Conservation (phyloP, 495 filamentous ascomycete genomes). For the Neurospora cerealis region DNA sequence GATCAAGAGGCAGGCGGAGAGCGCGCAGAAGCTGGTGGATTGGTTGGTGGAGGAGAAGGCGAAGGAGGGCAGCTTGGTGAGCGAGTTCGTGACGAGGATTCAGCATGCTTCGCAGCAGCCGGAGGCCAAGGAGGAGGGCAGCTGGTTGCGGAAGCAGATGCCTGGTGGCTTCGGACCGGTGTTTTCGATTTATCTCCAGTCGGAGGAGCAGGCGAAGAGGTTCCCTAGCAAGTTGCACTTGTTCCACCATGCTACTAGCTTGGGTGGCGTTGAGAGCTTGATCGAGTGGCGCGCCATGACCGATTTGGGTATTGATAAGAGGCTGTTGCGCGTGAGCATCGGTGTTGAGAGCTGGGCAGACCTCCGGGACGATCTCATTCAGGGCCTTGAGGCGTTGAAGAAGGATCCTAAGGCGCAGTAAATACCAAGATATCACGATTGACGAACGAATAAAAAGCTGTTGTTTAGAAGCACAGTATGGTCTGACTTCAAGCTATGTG, state of each 20-base stretch:
- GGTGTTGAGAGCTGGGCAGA: constrained; percentile 87
- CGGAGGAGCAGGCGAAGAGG: constrained; percentile 47
- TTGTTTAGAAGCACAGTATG: not conserved
- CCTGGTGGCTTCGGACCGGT: constrained; percentile 84
- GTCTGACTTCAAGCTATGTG: not conserved
- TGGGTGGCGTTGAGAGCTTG: constrained; percentile 89
- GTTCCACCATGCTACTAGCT: constrained; percentile 90
- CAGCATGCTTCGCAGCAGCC: constrained; percentile 70
- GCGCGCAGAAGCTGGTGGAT: constrained; percentile 53
- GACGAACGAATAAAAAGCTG: not conserved
- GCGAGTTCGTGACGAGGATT: constrained; percentile 47
- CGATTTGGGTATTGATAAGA: constrained; percentile 60
- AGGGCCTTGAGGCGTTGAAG: constrained; percentile 52
- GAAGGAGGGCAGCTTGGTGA: constrained; percentile 30
- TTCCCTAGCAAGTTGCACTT: constrained; percentile 68
- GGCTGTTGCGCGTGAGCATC: constrained; percentile 71
- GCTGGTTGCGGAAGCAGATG: constrained; percentile 84
- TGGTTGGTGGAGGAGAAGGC: constrained; percentile 50
- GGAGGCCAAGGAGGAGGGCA: constrained; percentile 42
- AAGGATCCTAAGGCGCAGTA: constrained; percentile 16
- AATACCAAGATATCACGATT: not conserved
- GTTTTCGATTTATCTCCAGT: constrained; percentile 61
- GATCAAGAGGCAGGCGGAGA: constrained; percentile 62
- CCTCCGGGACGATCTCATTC: constrained; percentile 61
- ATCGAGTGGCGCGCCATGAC: constrained; percentile 86